Evolutionary conservation across 257 asterid genomes (phyloP).

Genomic region (Ilex asprella): DNA sequence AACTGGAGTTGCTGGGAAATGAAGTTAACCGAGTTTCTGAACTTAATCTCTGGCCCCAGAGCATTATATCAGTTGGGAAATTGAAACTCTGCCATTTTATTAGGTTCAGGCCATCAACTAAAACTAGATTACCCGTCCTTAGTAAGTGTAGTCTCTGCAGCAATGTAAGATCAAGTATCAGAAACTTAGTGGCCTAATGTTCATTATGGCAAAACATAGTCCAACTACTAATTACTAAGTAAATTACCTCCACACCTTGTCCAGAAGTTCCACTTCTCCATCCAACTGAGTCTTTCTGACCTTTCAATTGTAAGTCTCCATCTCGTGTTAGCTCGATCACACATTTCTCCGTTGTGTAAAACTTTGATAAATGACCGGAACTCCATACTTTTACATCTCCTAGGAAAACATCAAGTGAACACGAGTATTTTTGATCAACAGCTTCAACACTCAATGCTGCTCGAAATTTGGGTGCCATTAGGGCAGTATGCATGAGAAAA

Average conservation of each 20-base stretch:
- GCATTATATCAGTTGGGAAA: conserved; percentile 78
- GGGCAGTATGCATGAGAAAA: conserved; percentile 45
- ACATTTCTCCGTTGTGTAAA: conserved; percentile 51
- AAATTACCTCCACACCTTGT: conserved; percentile 75
- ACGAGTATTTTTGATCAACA: conserved; percentile 33
- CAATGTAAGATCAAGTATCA: conserved; percentile 8
- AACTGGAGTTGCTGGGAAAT: conserved; percentile 45
- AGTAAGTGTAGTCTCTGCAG: conserved; percentile 63
- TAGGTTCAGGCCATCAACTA: conserved; percentile 50
- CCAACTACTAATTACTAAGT: neutral
- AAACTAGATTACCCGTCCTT: conserved; percentile 70
- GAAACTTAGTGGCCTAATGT: neutral
- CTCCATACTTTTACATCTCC: conserved; percentile 79
- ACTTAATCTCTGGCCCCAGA: conserved; percentile 88
- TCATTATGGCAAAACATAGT: too few species aligned
- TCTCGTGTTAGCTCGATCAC: conserved; percentile 36
- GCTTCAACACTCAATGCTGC: conserved; percentile 66
- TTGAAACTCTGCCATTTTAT: conserved; percentile 94
- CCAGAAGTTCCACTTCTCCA: conserved; percentile 83
- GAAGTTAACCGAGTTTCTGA: conserved; percentile 71
- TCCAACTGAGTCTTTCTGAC: conserved; percentile 40
- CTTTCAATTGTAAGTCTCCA: conserved; percentile 67
- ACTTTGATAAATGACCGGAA: conserved; percentile 61
- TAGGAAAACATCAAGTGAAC: conserved; percentile 65
- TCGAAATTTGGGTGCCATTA: conserved; percentile 40